Evolutionary conservation across 2,329 filamentous ascomycete genomes (phyloP).

Genomic region (Cladosporium sphaerospermum): DNA sequence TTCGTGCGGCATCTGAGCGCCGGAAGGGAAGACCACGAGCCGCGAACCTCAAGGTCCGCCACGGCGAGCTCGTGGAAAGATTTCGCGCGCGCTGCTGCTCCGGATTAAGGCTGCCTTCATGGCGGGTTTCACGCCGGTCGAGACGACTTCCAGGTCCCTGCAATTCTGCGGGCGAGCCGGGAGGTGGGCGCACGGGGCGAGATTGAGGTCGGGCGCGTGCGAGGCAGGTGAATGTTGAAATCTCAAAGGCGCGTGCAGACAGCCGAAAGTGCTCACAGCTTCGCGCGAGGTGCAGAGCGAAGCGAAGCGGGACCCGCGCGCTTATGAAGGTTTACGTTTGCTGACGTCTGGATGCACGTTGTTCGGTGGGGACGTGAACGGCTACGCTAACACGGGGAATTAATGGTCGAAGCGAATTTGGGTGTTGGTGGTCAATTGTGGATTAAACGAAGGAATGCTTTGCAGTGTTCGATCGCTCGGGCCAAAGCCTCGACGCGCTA

Average conservation of each 20-base stretch:
- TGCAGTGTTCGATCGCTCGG: background rate
- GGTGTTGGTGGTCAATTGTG: too few species aligned
- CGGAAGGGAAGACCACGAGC: too few species aligned
- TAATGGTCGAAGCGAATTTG: too few species aligned
- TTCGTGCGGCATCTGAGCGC: too few species aligned
- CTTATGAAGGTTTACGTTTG: background rate
- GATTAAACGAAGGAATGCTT: too few species aligned
- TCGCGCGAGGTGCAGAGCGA: background rate
- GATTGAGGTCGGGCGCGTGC: background rate
- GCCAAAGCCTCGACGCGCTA: background rate
- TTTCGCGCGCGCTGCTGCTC: background rate
- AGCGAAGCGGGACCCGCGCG: background rate
- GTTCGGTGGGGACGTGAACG: too few species aligned
- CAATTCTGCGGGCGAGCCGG: background rate
- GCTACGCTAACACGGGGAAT: too few species aligned
- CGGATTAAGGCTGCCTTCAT: background rate
- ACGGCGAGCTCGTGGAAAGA: background rate
- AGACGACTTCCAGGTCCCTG: too few species aligned
- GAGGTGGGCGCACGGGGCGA: background rate
- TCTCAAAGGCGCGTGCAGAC: background rate
- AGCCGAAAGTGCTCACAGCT: background rate
- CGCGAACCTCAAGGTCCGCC: background rate
- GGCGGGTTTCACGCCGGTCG: background rate
- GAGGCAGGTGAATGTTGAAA: background rate
- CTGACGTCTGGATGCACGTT: background rate